phyloP scores from a whole-genome alignment of 257 asterid genomes.

The Solanum microdontum region DNA sequence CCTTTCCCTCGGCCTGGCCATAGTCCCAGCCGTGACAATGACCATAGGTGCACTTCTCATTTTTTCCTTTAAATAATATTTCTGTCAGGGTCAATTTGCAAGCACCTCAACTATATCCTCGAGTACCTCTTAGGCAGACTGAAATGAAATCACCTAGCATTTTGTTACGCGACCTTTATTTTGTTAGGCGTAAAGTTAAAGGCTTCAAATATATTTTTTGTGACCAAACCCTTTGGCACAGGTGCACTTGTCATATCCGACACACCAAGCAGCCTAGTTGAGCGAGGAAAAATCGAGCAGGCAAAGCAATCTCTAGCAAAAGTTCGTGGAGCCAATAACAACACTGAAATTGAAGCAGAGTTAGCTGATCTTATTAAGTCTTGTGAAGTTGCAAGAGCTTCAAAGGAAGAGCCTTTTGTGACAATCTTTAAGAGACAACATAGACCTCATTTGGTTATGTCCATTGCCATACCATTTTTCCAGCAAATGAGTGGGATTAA shows the following conservation, averaged over 20 bases:
- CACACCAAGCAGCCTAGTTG: conserved; percentile 81
- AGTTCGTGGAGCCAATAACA: conserved; percentile 42
- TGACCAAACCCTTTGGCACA: not conserved
- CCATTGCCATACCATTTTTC: conserved; percentile 61
- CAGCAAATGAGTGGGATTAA: conserved; percentile 81
- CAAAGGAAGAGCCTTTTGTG: conserved; percentile 65
- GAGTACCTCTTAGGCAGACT: not conserved
- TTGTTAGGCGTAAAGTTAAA: not conserved
- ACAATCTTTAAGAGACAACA: conserved; percentile 63
- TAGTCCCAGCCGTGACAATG: conserved; percentile 56
- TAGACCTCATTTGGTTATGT: conserved; percentile 62
- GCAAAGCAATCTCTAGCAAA: conserved; percentile 56
- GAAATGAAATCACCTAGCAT: not conserved
- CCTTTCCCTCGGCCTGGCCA: conserved; percentile 62
- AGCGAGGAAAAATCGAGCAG: conserved; percentile 60
- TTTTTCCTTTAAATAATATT: not conserved
- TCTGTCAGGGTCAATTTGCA: not conserved
- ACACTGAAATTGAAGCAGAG: conserved; percentile 46
- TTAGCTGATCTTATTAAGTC: conserved; percentile 63
- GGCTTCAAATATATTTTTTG: too few species aligned
- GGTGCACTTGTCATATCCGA: conserved; percentile 24
- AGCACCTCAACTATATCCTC: not conserved
- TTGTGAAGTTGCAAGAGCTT: conserved; percentile 47
- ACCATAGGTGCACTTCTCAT: conserved; percentile 57
- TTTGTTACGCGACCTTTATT: not conserved